Evolutionary conservation across 2,329 filamentous ascomycete genomes (phyloP), one percentile per base, ranked within the genome.

Genomic region (Cordyceps tenuipes): DNA sequence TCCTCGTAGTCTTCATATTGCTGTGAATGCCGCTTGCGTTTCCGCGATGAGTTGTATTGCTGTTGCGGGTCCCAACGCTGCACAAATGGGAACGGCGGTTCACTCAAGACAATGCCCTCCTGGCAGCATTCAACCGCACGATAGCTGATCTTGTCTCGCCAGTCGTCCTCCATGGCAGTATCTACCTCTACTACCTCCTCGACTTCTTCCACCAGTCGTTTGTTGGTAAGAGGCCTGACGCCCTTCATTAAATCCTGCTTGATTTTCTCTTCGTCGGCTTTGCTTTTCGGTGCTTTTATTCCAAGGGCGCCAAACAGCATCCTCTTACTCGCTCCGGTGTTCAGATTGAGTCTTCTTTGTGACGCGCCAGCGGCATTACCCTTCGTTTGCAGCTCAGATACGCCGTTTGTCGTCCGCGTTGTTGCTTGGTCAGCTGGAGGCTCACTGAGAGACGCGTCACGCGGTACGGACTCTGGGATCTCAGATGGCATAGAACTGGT

Each of bases 51-150:
- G 2, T 70, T 69, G 55, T 67, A 73, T 64, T 76, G 75, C 67
- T 92, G 89, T 62, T 91, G 87, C 3, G 83, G 81, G 71, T 96
- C 90, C 93, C 92, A 97, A 51, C 89, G 83, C 71, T 97, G 91
- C 17, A 89, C 79, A 71, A 97, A 97, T 0, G 92, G 92, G 68
- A 95, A 97, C 0, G 92, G 90, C 0, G 93, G 92, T 39, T 89
- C 82, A 57, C 82, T 88, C 50, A 96, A 77, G 36, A 81, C 75
- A 44, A 90, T 75, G 5, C 79, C 82, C 34, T 89, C 82, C n/a
- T 89, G 80, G 63, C 85, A 84, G 72, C 92, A 97, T 71, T 97
- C 93, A 0, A 95, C 89, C 23, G 90, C 92, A 26, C 83, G 82
- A 62, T 96, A 84, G 12, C 77, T 81, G 62, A 97, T 86, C 65